Evolutionary conservation across 257 asterid species (phyloP).

Genomic region (Paulownia fortunei): DNA sequence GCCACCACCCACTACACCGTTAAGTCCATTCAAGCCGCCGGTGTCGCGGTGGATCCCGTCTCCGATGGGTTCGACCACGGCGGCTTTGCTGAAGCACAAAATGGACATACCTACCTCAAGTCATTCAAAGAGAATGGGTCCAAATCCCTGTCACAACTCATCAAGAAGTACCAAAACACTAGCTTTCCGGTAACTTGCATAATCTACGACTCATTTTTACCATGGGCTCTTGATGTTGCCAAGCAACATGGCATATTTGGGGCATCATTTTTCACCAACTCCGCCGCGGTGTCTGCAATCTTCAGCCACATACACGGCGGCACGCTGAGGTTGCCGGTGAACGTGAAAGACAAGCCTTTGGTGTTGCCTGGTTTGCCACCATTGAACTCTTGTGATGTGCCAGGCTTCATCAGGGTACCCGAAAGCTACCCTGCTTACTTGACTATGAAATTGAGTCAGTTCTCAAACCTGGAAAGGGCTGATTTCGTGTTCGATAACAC

Average conservation of each 20-base stretch:
- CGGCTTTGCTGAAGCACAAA: constrained; percentile 38
- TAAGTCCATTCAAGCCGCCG: constrained; percentile 40
- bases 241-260: constrained; percentile 47
- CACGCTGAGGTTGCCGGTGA: constrained; percentile 50
- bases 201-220: constrained; percentile 64
- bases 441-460: constrained; percentile 68
- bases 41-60: constrained; percentile 52
- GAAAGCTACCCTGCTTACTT: constrained; percentile 72
- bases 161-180: constrained; percentile 34
- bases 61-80: constrained; percentile 66
- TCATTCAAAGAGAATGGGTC: constrained; percentile 56
- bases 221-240: constrained; percentile 85
- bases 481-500: constrained; percentile 64
- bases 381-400: constrained; percentile 51
- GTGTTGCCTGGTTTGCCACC: constrained; percentile 65
- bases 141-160: constrained; percentile 44
- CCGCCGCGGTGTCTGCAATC: constrained; percentile 57
- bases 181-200: constrained; percentile 49
- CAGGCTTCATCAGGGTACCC: constrained; percentile 59
- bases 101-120: constrained; percentile 40
- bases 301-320: constrained; percentile 57
- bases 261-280: constrained; percentile 76
- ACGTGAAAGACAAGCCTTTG: constrained; percentile 39
- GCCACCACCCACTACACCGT: constrained; percentile 63
- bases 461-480: constrained; percentile 53